phyloP scores from a whole-genome alignment of 2,329 filamentous ascomycete species.

The Verticillium tricorpus region DNA sequence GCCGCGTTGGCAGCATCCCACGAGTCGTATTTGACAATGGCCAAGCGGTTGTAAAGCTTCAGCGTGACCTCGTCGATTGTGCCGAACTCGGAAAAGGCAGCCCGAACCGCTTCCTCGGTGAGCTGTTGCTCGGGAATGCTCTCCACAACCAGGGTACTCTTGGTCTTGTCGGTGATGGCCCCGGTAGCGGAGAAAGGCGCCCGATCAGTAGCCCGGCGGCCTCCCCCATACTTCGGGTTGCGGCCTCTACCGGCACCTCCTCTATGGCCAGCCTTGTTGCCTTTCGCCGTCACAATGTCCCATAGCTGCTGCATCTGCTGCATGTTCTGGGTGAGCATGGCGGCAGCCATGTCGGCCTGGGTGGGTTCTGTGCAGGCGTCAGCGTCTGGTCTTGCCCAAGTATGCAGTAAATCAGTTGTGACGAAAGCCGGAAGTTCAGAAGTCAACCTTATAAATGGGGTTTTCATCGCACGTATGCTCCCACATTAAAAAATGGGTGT shows the following conservation, averaged over 20 bases:
- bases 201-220: slow-evolving; percentile 21
- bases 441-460: slow-evolving; percentile 17
- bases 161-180: slow-evolving; percentile 56
- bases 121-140: slow-evolving; percentile 71
- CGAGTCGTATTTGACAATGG: slow-evolving; percentile 63
- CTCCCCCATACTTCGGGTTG: slow-evolving; percentile 4
- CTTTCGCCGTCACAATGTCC: slow-evolving; percentile 15
- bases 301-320: slow-evolving; percentile 12
- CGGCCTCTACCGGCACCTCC: slow-evolving; percentile 22
- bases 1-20: slow-evolving; percentile 65
- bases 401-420: not conserved
- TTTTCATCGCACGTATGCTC: slow-evolving; percentile 16
- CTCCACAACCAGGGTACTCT: slow-evolving; percentile 69
- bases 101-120: slow-evolving; percentile 57
- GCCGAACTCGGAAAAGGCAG: slow-evolving; percentile 71
- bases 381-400: not conserved
- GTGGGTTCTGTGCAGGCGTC: slow-evolving; percentile 9
- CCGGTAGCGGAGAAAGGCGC: slow-evolving; percentile 62
- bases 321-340: slow-evolving; percentile 12
- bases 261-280: slow-evolving; percentile 6
- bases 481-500: slow-evolving; percentile 9
- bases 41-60: slow-evolving; percentile 61
- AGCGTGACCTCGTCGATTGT: slow-evolving; percentile 59
- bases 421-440: slow-evolving; percentile 19
- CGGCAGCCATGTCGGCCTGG: not conserved